Evolutionary conservation across 306 rosid species (phyloP).

Genomic region (Pyrus pyrifolia): DNA sequence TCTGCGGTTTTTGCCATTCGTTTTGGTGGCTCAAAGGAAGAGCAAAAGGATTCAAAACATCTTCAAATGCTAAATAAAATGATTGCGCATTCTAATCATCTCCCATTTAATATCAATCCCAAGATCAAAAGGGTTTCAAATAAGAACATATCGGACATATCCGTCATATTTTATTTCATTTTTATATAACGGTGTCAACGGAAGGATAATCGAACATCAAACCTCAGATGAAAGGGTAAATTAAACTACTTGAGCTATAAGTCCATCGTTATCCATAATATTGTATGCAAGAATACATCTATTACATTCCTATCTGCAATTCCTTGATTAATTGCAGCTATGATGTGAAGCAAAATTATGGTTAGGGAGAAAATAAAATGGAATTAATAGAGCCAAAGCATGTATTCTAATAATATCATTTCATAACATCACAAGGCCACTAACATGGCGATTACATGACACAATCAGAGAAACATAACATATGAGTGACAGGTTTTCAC

Average conservation of each 20-base stretch:
- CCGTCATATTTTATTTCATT: not conserved
- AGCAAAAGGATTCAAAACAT: not conserved
- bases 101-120: not conserved
- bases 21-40: not conserved
- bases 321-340: not conserved
- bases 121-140: not conserved
- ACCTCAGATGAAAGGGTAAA: too few species aligned
- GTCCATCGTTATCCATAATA: not conserved
- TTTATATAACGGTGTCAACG: not conserved
- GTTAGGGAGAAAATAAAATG: not conserved
- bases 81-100: not conserved
- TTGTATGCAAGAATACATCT: not conserved
- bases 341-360: not conserved
- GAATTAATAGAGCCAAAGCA: not conserved
- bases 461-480: not conserved
- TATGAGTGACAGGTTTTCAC: constrained; percentile 1
- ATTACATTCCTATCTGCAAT: not conserved
- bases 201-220: not conserved
- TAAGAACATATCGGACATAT: not conserved
- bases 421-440: constrained; percentile 16
- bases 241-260: not conserved
- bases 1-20: not conserved
- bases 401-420: not conserved
- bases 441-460: constrained; percentile 15
- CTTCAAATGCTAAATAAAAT: not conserved